Base-by-base conservation (phyloP, 148 eudicot genomes). In the Chenopodium suecicum region DNA sequence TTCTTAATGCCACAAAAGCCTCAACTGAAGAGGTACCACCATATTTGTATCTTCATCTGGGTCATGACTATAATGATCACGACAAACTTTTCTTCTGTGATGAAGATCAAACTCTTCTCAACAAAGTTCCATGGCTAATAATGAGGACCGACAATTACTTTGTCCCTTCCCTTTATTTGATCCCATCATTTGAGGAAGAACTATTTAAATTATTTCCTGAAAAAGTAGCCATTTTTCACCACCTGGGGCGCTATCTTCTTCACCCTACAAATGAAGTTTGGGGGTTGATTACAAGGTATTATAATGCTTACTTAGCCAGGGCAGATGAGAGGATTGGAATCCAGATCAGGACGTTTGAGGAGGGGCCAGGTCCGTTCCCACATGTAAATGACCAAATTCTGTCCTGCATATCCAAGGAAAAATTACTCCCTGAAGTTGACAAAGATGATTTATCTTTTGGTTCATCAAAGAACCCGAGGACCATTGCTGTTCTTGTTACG, bases 21-120 rank as follows among this genome's bases (percentile, higher is more conserved):
- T 87, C 90, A 23, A 74, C 81, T 14, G 85, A 74, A 67, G 75
- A 69, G 62, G 62, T 84, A 2, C 90, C 88, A 13, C 82, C 97
- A 0, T 96, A 79, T 80, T 67, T 94, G 0, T 94, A 96, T 85
- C 92, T 94, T 66, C 97, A 94, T 90, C 86, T 96, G 71, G 89
- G 81, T 60, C 98, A 96, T 86, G 92, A 96, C 77, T 94, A 94
- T 80, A 92, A 86, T 68, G 92, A 92, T 41, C 91, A 90, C 1
- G 98, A 96, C 86, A 96, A 96, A 83, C 93, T 92, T 58, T 96
- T 96, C 88, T 96, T 96, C 86, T 94, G 98, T 78, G 93, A 94
- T 34, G 86, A 89, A 82, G 97, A 96, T 65, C 99, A 96, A 78
- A 48, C 62, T 76, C 29, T 80, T 83, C 88, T 96, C 17, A 76